These are phyloP conservation scores for Claviceps capensis DNA, from an alignment of 2,329 filamentous ascomycete species.

Conservation along the genomic window DNA sequence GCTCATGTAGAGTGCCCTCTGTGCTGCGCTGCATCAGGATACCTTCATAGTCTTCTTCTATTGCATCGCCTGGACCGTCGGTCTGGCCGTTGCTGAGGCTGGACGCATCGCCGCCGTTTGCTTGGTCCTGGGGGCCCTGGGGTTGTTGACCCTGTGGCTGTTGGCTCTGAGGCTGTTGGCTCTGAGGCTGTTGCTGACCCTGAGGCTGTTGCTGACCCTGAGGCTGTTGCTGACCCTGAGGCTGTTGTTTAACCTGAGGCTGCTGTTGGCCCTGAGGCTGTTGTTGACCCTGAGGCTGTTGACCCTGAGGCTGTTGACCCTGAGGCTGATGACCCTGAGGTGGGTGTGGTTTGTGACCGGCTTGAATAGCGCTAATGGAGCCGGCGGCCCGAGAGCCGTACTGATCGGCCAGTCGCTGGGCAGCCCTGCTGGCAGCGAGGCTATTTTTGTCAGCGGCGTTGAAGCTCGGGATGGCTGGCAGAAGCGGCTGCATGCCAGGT, in stretches of 20 bases:
- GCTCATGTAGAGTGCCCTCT: constrained; percentile 38
- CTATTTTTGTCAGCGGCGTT: constrained; percentile 21
- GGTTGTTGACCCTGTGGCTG: constrained; percentile 4
- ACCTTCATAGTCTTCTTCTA: constrained; percentile 41
- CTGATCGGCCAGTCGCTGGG: constrained; percentile 40
- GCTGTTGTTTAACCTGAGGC: too few relatives aligned
- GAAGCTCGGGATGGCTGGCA: constrained; percentile 20
- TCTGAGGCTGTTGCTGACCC: too few relatives aligned
- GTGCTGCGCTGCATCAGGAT: constrained; percentile 45
- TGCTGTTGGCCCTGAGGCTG: constrained; percentile 3
- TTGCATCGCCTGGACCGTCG: constrained; percentile 53
- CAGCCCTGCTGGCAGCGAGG: constrained; percentile 40
- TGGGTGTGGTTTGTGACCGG: constrained; percentile 17
- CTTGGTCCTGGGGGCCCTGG: constrained; percentile 13
- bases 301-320: too few relatives aligned
- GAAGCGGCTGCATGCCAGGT: constrained; percentile 20
- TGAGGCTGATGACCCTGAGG: background rate
- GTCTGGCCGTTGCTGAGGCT: constrained; percentile 40
- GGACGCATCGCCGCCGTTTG: background rate
- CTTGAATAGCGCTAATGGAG: constrained; percentile 50
- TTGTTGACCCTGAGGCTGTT: background rate
- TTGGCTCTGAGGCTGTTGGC: too few relatives aligned
- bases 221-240: too few relatives aligned
- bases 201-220: too few relatives aligned
- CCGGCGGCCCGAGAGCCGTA: constrained; percentile 52